These are phyloP conservation scores for Fusarium protoensiforme DNA, from an alignment of 2,329 filamentous ascomycete species.

Conservation along the genomic window DNA sequence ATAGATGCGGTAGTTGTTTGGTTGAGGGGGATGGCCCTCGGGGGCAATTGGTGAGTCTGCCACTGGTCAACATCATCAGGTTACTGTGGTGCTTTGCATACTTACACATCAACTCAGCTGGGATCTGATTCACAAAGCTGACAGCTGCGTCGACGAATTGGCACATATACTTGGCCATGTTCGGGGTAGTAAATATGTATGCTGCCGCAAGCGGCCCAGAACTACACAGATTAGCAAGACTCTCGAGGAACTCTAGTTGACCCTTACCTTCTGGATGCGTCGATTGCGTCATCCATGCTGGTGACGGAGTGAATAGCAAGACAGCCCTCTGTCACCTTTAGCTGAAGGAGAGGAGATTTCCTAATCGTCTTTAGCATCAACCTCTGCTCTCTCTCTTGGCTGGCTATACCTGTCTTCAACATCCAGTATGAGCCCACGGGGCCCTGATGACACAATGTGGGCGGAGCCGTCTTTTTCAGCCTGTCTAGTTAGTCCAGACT, in stretches of 20 bases:
- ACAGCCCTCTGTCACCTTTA: conserved; percentile 16
- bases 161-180: conserved; percentile 23
- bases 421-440: conserved; percentile 19
- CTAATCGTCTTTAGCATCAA: not conserved
- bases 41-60: conserved; percentile 17
- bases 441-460: conserved; percentile 16
- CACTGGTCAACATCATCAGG: not conserved
- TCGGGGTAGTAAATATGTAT: conserved; percentile 22
- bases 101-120: conserved; percentile 17
- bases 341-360: not conserved
- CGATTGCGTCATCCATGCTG: conserved; percentile 30
- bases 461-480: conserved; percentile 18
- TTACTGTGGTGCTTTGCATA: accelerated
- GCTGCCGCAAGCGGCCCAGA: conserved; percentile 7
- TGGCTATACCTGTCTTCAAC: conserved; percentile 4
- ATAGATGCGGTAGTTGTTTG: not conserved
- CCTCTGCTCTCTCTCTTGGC: accelerated
- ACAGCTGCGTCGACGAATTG: conserved; percentile 20
- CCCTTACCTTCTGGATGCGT: conserved; percentile 4
- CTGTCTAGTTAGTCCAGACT: not conserved
- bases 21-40: not conserved
- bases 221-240: not conserved
- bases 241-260: accelerated
- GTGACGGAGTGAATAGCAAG: conserved; percentile 27
- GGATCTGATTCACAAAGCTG: conserved; percentile 23